These are phyloP conservation scores for Populus deltoides DNA, from an alignment of 345 rosid genomes.

Conservation along the genomic window DNA sequence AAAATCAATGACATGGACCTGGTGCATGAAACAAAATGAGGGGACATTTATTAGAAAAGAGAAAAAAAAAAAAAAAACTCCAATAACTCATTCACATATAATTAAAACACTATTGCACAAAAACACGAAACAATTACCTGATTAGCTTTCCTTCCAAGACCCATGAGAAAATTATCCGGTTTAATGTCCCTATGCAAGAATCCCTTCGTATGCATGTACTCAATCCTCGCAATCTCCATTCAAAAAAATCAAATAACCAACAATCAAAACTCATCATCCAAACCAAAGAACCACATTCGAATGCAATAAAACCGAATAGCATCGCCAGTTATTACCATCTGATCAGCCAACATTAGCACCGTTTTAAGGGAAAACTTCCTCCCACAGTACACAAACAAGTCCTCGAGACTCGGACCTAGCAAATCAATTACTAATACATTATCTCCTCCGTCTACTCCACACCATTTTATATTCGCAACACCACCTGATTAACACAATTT, in stretches of 20 bases:
- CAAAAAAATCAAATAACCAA: not conserved
- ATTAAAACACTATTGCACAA: not conserved
- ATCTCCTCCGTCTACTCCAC: conserved; percentile 78
- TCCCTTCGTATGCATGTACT: conserved; percentile 73
- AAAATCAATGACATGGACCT: conserved; percentile 87
- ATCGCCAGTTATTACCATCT: conserved; percentile 55
- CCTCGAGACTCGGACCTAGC: conserved; percentile 94
- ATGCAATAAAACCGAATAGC: not conserved
- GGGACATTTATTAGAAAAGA: not conserved
- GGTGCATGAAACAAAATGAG: conserved; percentile 9
- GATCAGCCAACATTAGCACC: conserved; percentile 85
- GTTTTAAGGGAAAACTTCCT: conserved; percentile 86
- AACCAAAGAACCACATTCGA: not conserved
- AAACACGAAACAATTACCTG: conserved; percentile 41
- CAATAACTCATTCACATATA: not conserved
- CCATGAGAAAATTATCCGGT: conserved; percentile 82
- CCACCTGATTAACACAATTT: conserved; percentile 54
- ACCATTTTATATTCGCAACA: conserved; percentile 77
- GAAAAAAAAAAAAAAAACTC: not conserved
- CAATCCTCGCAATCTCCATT: conserved; percentile 61
- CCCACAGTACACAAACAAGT: conserved; percentile 83
- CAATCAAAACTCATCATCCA: not conserved
- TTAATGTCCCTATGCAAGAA: conserved; percentile 82
- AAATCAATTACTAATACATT: conserved; percentile 78
- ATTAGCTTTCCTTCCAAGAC: conserved; percentile 71